These are phyloP conservation scores for Wickerhamiella spandovensis DNA, from an alignment of 805 yeast genomes.

Conservation along the genomic window DNA sequence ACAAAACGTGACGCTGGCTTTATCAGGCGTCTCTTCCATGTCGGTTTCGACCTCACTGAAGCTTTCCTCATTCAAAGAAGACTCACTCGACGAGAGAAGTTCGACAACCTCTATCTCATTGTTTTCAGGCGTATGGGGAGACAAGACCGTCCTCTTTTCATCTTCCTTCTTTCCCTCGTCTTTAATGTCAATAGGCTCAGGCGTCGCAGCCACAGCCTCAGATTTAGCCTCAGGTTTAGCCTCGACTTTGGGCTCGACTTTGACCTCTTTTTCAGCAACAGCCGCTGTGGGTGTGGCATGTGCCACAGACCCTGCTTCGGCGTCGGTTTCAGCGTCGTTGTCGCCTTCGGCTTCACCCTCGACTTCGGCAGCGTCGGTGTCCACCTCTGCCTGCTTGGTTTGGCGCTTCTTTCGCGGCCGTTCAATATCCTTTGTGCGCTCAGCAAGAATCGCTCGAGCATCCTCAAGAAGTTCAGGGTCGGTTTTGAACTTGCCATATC, in stretches of 20 bases:
- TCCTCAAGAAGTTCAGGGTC: conserved; percentile 56
- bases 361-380: not conserved
- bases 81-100: not conserved
- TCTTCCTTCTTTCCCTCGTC: no score
- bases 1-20: conserved; percentile 4
- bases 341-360: not conserved
- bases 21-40: not conserved
- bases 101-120: not conserved
- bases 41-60: not conserved
- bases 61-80: not conserved
- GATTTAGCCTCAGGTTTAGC: no score
- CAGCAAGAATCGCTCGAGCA: conserved; percentile 21
- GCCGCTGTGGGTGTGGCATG: not conserved
- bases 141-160: no score
- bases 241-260: not conserved
- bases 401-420: conserved; percentile 1
- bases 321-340: not conserved
- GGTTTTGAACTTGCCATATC: conserved; percentile 35
- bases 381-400: not conserved
- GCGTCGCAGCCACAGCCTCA: no score
- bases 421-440: conserved; percentile 16
- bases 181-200: no score
- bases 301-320: not conserved
- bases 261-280: conserved; percentile 2
- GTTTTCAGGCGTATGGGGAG: not conserved